phyloP scores from a whole-genome alignment of 1,284 basidiomycete genomes.

The Cutaneotrichosporon curvatum region DNA sequence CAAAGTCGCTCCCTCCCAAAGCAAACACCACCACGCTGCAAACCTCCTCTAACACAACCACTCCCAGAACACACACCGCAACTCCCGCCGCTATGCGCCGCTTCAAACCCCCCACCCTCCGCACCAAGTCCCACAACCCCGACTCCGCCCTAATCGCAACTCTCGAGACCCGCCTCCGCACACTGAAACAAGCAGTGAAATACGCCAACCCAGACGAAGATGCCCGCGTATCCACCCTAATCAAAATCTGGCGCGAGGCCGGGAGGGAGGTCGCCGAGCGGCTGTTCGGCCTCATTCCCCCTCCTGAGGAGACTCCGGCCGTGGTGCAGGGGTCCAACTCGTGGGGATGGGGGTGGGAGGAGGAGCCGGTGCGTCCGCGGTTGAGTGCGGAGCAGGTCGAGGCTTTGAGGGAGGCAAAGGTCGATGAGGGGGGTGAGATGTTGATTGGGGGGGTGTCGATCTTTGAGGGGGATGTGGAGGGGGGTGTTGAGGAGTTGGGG shows the following conservation, averaged over 20 bases:
- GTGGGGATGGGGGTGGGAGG: constrained; percentile 3
- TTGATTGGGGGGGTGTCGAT: constrained; percentile 22
- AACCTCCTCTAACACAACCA: too few relatives aligned
- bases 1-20: neutral
- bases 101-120: neutral
- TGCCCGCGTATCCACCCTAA: constrained; percentile 21
- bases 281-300: constrained; percentile 27
- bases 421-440: constrained; percentile 24
- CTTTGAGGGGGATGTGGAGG: neutral
- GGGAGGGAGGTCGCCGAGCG: constrained; percentile 38
- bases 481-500: neutral
- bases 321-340: neutral
- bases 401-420: constrained; percentile 13
- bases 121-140: neutral
- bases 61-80: too few relatives aligned
- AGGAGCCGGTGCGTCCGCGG: neutral
- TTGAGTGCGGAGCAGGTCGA: constrained; percentile 15
- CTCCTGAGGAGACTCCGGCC: neutral
- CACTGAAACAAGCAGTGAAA: constrained; percentile 27
- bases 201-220: constrained; percentile 24
- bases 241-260: constrained; percentile 33
- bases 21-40: neutral
- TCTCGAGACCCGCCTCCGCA: constrained; percentile 27
- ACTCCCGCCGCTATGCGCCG: neutral
- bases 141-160: constrained; percentile 8